Percentiles rank a stretch among this genome's conserved stretches.
phyloP scores from a whole-genome alignment of 257 asterid genomes.

The Salvia miltiorrhiza region DNA sequence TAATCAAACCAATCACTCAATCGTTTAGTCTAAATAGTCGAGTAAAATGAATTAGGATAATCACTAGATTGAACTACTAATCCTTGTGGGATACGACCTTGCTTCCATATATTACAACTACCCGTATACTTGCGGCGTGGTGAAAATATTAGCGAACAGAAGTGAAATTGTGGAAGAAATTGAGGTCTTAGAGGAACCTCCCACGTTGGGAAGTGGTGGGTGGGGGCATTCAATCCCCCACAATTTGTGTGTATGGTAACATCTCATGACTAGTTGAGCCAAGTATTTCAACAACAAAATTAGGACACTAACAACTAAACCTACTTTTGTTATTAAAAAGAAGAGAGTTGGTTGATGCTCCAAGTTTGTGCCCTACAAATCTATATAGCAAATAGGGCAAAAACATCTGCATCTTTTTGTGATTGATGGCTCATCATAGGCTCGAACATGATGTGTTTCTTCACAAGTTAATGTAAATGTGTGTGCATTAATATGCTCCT shows the following conservation, averaged over 20 bases:
- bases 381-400: conserved; percentile 20
- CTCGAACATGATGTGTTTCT: conserved; percentile 19
- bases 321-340: conserved; percentile 4
- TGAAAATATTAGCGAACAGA: too few relatives aligned
- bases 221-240: conserved; percentile 14
- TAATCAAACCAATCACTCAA: too few relatives aligned
- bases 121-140: too few relatives aligned
- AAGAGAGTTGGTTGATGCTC: conserved; percentile 21
- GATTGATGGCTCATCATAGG: conserved; percentile 14
- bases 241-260: conserved; percentile 50
- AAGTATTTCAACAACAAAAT: conserved; percentile 23
- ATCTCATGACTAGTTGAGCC: conserved; percentile 23
- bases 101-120: too few relatives aligned
- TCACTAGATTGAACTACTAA: too few relatives aligned
- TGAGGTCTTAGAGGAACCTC: conserved; percentile 13
- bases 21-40: too few relatives aligned
- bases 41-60: too few relatives aligned
- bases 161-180: neutral
- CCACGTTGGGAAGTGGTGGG: conserved; percentile 32
- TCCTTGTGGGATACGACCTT: too few relatives aligned
- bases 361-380: conserved; percentile 31
- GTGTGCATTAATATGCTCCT: neutral
- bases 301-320: conserved; percentile 18
- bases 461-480: neutral
- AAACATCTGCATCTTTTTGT: conserved; percentile 2